Base-by-base conservation (phyloP, 2,329 filamentous ascomycete genomes). In the Phaeosphaeria sp. region DNA sequence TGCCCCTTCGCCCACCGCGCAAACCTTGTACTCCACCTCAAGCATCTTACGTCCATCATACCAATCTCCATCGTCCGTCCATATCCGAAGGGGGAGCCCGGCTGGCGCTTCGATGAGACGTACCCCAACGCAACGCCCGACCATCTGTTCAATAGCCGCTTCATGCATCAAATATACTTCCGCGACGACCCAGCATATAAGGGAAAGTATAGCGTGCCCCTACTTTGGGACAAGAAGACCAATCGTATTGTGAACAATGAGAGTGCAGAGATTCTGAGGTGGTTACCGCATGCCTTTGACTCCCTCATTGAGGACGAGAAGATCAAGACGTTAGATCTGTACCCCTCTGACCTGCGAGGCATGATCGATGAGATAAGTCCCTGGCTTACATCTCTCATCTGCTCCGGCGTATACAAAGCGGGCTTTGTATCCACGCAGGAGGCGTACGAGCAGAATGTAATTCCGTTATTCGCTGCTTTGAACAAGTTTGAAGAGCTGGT, bases 71-170 rank as follows among this genome's bases (percentile, higher is more conserved):
- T 89, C 3, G 86, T 90, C 1, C 85, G 84, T 63, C 84, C 88
- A 0, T 90, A 90, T 60, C 88, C 88, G 0, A 90, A 90, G 69
- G 87, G 86, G 50, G 82, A 83, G 18, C 82, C 83, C 7, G 87
- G 87, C 33, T 89, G 86, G 84, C 79, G 80, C 27, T 90, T 90
- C 64, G 83, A 86, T 0, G 74, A 74, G 2, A 77, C 79, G 0
- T 89, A 89, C 66, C 83, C 82, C 18, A 83, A 80, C 17, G 83
- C 88, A 6, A 89, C 87, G 0, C 79, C 83, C 2, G 88, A 90
- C 67, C 80, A 83, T 27, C 78, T 89, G 4, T 89, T 86, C 62
- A 79, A 81, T 25, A 85, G 83, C 58, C 79, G 80, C 42, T 89
- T 85, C 70, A 70, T 90, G 62, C 84, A 88, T 64, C 83, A 89